Conservation (phyloP, 2,329 filamentous ascomycete species). For the Fusarium brachygibbosum region DNA sequence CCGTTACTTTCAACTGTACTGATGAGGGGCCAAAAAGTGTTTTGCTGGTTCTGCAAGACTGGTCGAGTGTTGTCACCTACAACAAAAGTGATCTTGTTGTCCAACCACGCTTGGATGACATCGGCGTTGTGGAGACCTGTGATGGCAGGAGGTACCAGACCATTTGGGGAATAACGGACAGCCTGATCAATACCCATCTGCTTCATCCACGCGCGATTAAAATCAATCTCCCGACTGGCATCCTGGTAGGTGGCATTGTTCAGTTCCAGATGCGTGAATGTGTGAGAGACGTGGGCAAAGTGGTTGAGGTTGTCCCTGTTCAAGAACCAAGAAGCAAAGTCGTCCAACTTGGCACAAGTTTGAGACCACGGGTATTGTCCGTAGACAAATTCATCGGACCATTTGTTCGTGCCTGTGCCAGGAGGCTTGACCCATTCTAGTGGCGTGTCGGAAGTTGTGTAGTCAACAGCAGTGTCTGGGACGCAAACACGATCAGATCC, state of each 20-base stretch:
- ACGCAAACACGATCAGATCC: neutral
- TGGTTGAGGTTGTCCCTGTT: conserved; percentile 29
- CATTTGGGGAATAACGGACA: conserved; percentile 24
- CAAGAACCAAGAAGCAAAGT: conserved; percentile 37
- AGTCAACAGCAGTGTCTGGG: conserved; percentile 21
- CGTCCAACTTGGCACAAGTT: conserved; percentile 30
- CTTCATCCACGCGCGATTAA: conserved; percentile 36
- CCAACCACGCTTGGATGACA: conserved; percentile 34
- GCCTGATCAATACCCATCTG: conserved; percentile 32
- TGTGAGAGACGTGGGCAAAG: conserved; percentile 37
- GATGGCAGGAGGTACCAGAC: conserved; percentile 34
- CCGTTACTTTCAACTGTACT: conserved; percentile 34
- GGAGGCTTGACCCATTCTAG: conserved; percentile 32
- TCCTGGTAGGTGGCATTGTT: conserved; percentile 41
- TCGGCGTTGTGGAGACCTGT: conserved; percentile 38
- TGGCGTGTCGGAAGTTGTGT: conserved; percentile 15
- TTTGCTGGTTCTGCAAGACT: conserved; percentile 13
- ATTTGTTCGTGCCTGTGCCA: conserved; percentile 25
- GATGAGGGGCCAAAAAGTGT: conserved; percentile 32
- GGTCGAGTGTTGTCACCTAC: conserved; percentile 37
- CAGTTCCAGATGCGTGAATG: conserved; percentile 33
- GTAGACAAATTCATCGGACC: conserved; percentile 24
- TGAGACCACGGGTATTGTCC: conserved; percentile 20
- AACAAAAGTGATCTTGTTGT: conserved; percentile 29
- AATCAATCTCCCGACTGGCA: conserved; percentile 31